Evolutionary conservation across 257 asterid genomes (phyloP), one percentile per base, ranked within the genome.

Genomic region (Ehretia macrophylla): DNA sequence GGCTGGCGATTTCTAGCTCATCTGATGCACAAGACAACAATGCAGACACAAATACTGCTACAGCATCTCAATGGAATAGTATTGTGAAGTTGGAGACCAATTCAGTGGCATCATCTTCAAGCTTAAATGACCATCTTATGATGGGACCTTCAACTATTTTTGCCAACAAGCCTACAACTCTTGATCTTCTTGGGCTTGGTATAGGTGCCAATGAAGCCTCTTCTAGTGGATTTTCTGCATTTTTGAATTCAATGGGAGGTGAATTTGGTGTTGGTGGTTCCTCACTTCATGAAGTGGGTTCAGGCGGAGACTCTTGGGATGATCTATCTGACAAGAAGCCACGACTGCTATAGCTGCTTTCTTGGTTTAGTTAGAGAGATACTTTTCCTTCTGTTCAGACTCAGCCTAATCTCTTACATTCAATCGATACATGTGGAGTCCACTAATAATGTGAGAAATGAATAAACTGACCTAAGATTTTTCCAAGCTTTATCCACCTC

Each of bases 121-220:
- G 87, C 6, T 69, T 83, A 0, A 82, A 80, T 47, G 77, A 75
- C 20, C 80, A 80, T 0, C 19, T 81, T 51, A 78, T 79, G 85
- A 72, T 84, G 80, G 67, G 83, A 38, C 73, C 78, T 0, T 70
- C 84, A 4, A 17, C 73, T 3, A 63, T 82, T 4, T 82, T 65
- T 50, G 78, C 74, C 4, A 75, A 47, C 62, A 75, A 65, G 68
- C 95, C 93, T 5, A 55, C 93, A 0, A 90, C 97, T 2, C 77
- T 90, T 1, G 97, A 90, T 81, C 73, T 90, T 67, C 95, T 90
- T 3, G 97, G 97, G 8, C 0, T 66, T 87, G 4, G 97, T 62
- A 62, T 72, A 73, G 82, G 79, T 4, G 68, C 40, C 0, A 69
- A 73, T 14, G 89, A 66, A 17, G 56, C 82, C 5, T 17, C 86